phyloP scores from a whole-genome alignment of 495 filamentous ascomycete species.

The Endocarpon pusillum region DNA sequence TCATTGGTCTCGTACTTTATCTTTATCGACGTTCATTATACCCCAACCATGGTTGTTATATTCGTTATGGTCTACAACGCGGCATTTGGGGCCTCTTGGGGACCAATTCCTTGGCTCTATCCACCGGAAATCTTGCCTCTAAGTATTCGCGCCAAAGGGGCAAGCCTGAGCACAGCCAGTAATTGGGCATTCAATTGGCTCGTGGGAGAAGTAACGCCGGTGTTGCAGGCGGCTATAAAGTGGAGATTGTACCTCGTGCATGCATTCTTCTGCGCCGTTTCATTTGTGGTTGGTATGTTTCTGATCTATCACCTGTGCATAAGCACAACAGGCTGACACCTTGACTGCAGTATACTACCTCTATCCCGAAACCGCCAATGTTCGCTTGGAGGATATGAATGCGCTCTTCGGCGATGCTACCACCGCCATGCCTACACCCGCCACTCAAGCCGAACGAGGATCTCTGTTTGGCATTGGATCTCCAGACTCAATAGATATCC shows the following conservation, averaged over 20 bases:
- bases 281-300: slow-evolving; percentile 84
- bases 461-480: slow-evolving; percentile 56
- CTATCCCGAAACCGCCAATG: slow-evolving; percentile 90
- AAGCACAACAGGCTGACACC: slow-evolving; percentile 9
- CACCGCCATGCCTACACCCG: slow-evolving; percentile 54
- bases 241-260: slow-evolving; percentile 92
- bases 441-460: slow-evolving; percentile 52
- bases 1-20: slow-evolving; percentile 91
- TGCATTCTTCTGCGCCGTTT: slow-evolving; percentile 91
- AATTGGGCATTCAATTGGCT: slow-evolving; percentile 99
- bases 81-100: slow-evolving; percentile 97
- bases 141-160: slow-evolving; percentile 94
- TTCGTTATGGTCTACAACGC: slow-evolving; percentile 99
- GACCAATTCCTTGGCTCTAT: slow-evolving; percentile 94
- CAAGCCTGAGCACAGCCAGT: slow-evolving; percentile 84
- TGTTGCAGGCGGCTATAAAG: slow-evolving; percentile 74
- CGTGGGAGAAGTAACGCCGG: slow-evolving; percentile 83
- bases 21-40: slow-evolving; percentile 60
- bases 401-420: slow-evolving; percentile 77
- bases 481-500: slow-evolving; percentile 62
- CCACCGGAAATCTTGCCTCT: slow-evolving; percentile 93
- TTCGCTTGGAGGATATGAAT: slow-evolving; percentile 94
- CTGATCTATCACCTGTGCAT: background rate
- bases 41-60: slow-evolving; percentile 70
- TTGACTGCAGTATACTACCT: slow-evolving; percentile 72